Evolutionary conservation across 2,329 filamentous ascomycete genomes (phyloP).

Genomic region (Colletotrichum sp.): DNA sequence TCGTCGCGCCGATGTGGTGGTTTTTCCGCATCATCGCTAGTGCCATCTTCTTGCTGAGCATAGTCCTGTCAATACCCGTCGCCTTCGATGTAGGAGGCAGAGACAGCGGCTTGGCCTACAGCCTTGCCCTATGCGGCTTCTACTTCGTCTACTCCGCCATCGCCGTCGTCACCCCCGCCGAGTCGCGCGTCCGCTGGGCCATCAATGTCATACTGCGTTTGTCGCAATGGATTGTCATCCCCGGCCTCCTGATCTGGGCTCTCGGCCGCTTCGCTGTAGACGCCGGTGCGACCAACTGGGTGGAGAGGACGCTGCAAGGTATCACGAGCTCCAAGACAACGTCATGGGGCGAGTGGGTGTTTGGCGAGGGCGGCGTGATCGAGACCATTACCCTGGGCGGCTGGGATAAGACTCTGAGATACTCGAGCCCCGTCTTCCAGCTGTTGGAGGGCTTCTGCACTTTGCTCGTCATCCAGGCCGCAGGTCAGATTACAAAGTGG

Average conservation of each 20-base stretch:
- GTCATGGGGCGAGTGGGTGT: constrained; percentile 83
- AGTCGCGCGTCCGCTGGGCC: constrained; percentile 75
- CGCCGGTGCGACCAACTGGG: constrained; percentile 78
- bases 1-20: constrained; percentile 72
- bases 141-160: constrained; percentile 88
- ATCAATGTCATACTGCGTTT: constrained; percentile 73
- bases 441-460: constrained; percentile 96
- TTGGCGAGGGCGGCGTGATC: constrained; percentile 83
- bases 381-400: constrained; percentile 81
- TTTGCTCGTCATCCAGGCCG: constrained; percentile 91
- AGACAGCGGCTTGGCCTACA: constrained; percentile 93
- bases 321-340: constrained; percentile 66
- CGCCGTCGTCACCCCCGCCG: constrained; percentile 80
- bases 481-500: constrained; percentile 93
- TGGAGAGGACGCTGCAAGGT: constrained; percentile 76
- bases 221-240: constrained; percentile 87
- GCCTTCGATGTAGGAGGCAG: constrained; percentile 97
- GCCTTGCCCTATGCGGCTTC: constrained; percentile 85
- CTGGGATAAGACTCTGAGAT: constrained; percentile 88
- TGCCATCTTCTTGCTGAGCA: constrained; percentile 85
- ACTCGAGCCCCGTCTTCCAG: constrained; percentile 94
- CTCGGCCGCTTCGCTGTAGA: constrained; percentile 95
- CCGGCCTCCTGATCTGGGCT: constrained; percentile 89
- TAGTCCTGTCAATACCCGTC: constrained; percentile 94
- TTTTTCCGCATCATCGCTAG: constrained; percentile 81